These are phyloP conservation scores for Mycena sanguinolenta DNA, from an alignment of 768 basidiomycete genomes.

Conservation along the genomic window DNA sequence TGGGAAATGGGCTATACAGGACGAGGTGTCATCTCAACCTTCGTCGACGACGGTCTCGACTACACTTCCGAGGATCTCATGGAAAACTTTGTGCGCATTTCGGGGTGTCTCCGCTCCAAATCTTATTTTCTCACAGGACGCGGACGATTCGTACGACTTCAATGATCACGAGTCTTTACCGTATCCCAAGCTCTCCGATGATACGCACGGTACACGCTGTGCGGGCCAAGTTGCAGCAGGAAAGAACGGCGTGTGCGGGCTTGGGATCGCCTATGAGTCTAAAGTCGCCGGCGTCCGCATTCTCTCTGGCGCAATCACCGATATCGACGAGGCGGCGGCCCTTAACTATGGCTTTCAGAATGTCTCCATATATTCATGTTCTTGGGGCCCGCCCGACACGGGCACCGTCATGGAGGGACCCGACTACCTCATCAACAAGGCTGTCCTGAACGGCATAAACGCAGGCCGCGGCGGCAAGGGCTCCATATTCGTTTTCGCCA, in stretches of 20 bases:
- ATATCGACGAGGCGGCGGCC: constrained; percentile 94
- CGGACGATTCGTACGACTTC: constrained; percentile 92
- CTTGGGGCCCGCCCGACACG: constrained; percentile 98
- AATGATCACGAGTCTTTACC: constrained; percentile 93
- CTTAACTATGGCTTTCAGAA: constrained; percentile 95
- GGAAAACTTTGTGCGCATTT: constrained; percentile 87
- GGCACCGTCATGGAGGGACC: constrained; percentile 91
- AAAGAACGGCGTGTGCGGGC: constrained; percentile 80
- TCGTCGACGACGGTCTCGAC: constrained; percentile 98
- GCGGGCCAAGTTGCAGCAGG: constrained; percentile 94
- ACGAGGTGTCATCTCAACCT: constrained; percentile 84
- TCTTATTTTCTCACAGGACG: constrained; percentile 70
- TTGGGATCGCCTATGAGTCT: constrained; percentile 93
- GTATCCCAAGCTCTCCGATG: constrained; percentile 88
- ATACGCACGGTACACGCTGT: constrained; percentile 97
- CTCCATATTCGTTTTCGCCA: constrained; percentile 96
- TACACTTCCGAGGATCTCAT: constrained; percentile 89
- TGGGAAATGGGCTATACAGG: constrained; percentile 96
- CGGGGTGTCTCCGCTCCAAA: background rate
- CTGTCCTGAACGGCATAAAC: constrained; percentile 92
- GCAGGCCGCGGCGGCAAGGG: constrained; percentile 92
- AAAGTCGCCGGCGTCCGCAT: constrained; percentile 96
- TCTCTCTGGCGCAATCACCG: constrained; percentile 93
- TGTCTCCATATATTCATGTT: constrained; percentile 94
- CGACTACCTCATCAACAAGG: constrained; percentile 89